Base-by-base conservation (phyloP, 1,284 basidiomycete species). In the Tilletia caries region DNA sequence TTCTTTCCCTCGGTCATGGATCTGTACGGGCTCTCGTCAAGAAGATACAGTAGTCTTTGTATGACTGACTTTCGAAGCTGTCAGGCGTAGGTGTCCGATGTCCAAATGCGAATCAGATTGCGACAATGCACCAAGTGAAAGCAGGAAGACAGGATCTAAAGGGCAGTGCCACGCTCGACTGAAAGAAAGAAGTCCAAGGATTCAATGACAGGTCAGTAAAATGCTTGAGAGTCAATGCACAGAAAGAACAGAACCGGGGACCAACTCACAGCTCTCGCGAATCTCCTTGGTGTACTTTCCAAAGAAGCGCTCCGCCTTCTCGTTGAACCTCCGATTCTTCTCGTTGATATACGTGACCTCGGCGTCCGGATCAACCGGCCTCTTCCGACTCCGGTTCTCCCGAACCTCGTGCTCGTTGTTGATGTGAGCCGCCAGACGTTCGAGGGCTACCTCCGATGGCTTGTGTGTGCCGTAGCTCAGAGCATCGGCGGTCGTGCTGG, bases 271-370 rank as follows among this genome's bases (percentile, higher is more conserved):
- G 68, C 82, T 82, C 58, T 82, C 81, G 15, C 72, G 48, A 32
- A 81, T 77, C 74, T 98, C 95, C 68, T 91, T 86, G 1, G 95
- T 98, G 82, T 97, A 95, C 82, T 95, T 94, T 88, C 98, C 93
- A 86, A 94, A 98, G 86, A 94, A 98, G 72, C 95, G 89, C 25
- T 92, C 91, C 85, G 98, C 93, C 91, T 92, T 98, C 86, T 95
- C 95, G 89, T 98, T 98, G 88, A 98, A 98, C 67, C 95, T 92
- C 79, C 92, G 90, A 86, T 99, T 99, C 84, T 75, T 90, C 84
- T 97, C 93, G 87, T 99, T 99, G 89, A 98, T 98, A 83, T 98
- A 98, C 15, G 93, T 98, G 84, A 98, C 92, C 76, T 97, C 93
- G 68, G 91, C 93, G 73, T 95, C 91, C 67, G 91, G 90, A 79